phyloP scores from a whole-genome alignment of 257 asterid species.

The Verbena officinalis region DNA sequence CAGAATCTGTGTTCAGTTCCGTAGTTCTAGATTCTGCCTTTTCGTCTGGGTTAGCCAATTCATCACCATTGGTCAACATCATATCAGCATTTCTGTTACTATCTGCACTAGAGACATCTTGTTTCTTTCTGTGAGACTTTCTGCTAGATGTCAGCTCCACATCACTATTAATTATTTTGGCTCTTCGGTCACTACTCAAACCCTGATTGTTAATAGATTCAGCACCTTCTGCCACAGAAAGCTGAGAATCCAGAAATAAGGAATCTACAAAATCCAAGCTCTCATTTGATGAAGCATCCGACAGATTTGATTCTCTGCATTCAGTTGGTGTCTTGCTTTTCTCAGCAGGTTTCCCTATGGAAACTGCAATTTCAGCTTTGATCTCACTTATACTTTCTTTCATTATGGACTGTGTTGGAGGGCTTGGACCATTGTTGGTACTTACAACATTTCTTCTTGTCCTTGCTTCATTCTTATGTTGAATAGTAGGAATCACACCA shows the following conservation, averaged over 20 bases:
- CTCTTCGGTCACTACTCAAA: not conserved
- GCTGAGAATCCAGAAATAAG: conserved; percentile 20
- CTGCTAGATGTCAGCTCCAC: conserved; percentile 17
- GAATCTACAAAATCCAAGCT: conserved; percentile 23
- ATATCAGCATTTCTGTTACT: conserved; percentile 16
- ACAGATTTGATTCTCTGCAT: conserved; percentile 25
- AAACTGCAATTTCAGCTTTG: conserved; percentile 20
- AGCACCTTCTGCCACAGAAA: conserved; percentile 34
- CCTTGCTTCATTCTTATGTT: conserved; percentile 24
- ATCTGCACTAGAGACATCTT: conserved; percentile 26
- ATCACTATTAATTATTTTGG: conserved; percentile 16
- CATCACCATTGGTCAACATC: conserved; percentile 17
- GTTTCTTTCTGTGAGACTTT: conserved; percentile 2
- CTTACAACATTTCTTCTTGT: conserved; percentile 31
- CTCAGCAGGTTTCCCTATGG: conserved; percentile 23
- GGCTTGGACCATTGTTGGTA: conserved; percentile 16
- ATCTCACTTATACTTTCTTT: conserved; percentile 27
- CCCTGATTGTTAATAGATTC: conserved; percentile 21
- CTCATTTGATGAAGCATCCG: conserved; percentile 36
- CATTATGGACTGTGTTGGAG: conserved; percentile 23
- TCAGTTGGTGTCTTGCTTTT: conserved; percentile 25
- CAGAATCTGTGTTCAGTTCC: conserved; percentile 12
- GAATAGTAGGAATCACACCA: conserved; percentile 27
- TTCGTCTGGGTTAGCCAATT: conserved; percentile 20
- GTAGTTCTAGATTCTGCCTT: conserved; percentile 22